These are phyloP conservation scores for Fusarium nygamai DNA, from an alignment of 2,329 filamentous ascomycete species.

Conservation along the genomic window DNA sequence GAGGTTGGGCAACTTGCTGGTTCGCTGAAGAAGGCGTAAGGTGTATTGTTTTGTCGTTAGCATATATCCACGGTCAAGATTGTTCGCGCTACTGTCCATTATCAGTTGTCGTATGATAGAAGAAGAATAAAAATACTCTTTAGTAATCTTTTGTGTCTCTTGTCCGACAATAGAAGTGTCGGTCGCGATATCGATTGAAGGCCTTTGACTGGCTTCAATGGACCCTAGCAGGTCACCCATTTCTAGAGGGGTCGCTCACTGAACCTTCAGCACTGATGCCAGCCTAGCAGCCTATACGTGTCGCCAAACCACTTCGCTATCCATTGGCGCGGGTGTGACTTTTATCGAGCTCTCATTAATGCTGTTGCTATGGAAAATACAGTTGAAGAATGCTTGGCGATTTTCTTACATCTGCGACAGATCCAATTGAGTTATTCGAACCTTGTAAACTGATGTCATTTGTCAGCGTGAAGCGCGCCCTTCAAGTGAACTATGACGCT, in stretches of 20 bases:
- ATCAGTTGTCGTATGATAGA: too few species aligned
- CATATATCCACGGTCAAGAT: background rate
- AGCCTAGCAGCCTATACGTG: background rate
- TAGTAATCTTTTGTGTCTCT: background rate
- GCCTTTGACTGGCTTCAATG: background rate
- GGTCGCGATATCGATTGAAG: too few species aligned
- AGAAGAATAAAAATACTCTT: background rate
- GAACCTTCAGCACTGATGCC: background rate
- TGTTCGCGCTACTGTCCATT: background rate
- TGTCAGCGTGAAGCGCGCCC: conserved; percentile 1
- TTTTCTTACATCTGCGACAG: background rate
- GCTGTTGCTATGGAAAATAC: background rate
- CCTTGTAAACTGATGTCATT: conserved; percentile 1
- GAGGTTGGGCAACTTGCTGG: background rate
- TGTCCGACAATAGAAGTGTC: too few species aligned
- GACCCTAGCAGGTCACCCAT: too few species aligned
- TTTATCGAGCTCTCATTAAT: background rate
- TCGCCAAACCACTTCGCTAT: too few species aligned
- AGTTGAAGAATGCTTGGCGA: background rate
- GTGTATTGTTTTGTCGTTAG: background rate
- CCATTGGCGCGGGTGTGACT: background rate
- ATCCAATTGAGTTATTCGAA: background rate
- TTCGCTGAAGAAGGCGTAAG: conserved; percentile 1
- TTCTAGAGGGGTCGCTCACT: rapidly evolving
- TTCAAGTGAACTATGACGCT: background rate